Base-by-base conservation (phyloP, 2,329 filamentous ascomycete genomes). In the Leptoxyphium fumago region DNA sequence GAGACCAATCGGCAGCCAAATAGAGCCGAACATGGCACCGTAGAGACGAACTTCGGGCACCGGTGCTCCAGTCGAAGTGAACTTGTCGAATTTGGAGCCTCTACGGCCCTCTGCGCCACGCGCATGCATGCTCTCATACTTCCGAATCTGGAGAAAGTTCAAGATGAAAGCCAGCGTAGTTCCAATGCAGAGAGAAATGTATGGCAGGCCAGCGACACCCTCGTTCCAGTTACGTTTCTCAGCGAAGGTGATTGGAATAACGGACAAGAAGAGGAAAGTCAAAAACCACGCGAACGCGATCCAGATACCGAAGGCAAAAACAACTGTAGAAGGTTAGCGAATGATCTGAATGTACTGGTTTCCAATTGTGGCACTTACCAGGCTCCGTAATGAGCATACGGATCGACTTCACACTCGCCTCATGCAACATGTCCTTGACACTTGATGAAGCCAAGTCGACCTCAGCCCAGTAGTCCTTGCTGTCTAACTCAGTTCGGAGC, bases 231-330 rank as follows among this genome's bases (percentile, higher is more conserved):
- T 69, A 32, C 65, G 66, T 61, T 73, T 72, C 48, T 72, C 69
- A 14, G 56, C 45, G 61, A 71, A 73, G 34, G 67, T 70, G 56
- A 71, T 70, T 11, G 66, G 64, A 47, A 71, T 70, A 46, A 68
- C 67, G 15, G 64, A 70, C 6, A 74, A 59, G 65, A 74, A 74
- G 42, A 73, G 63, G 63, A 73, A 74, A 39, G 69, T 64, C 15
- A 73, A 64, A 50, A 69, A 70, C 70, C 70, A 74, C 50, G 67
- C 67, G 55, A 73, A 72, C 13, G 63, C 61, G 46, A 73, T 72
- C 69, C 69, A 72, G 29, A 72, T 55, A 44, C 70, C 70, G 40
- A 71, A 71, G 26, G 64, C 62, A 45, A 71, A 69, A 4, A 71
- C 67, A 10, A 70, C 67, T 15, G 59, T 55, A 5, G 58, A 13